phyloP scores from a whole-genome alignment of 2,329 filamentous ascomycete species.

The Coleophoma crateriformis region DNA sequence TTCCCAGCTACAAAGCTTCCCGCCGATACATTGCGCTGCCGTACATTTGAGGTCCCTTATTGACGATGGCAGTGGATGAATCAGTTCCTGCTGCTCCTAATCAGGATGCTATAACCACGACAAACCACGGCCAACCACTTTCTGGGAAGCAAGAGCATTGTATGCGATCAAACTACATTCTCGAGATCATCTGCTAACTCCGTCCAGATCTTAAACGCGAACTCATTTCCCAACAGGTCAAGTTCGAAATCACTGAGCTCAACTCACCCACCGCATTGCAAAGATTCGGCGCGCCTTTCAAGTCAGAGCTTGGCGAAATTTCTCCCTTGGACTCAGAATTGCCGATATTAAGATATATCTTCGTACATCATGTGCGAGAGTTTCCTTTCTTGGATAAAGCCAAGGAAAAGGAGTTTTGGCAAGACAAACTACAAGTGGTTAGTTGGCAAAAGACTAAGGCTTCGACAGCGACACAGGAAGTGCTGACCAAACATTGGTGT shows the following conservation, averaged over 20 bases:
- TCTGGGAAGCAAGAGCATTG: slow-evolving; percentile 99
- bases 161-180: slow-evolving; percentile 36
- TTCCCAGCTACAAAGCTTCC: not conserved
- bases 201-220: slow-evolving; percentile 85
- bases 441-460: slow-evolving; percentile 29
- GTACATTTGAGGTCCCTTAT: not conserved
- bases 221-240: slow-evolving; percentile 83
- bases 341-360: slow-evolving; percentile 91
- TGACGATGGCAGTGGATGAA: slow-evolving; percentile 14
- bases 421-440: slow-evolving; percentile 93
- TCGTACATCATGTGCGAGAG: slow-evolving; percentile 95
- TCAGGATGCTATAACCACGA: not conserved
- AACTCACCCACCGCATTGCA: slow-evolving; percentile 92
- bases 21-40: not conserved
- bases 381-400: slow-evolving; percentile 97
- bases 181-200: slow-evolving; percentile 18
- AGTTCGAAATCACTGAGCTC: slow-evolving; percentile 85
- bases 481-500: slow-evolving; percentile 2
- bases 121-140: slow-evolving; percentile 34
- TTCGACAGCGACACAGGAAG: not conserved
- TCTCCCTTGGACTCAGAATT: slow-evolving; percentile 90
- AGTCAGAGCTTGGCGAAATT: slow-evolving; percentile 86
- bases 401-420: slow-evolving; percentile 98
- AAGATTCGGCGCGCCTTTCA: slow-evolving; percentile 93
- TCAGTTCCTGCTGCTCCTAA: slow-evolving; percentile 3